These are phyloP conservation scores for Lipomyces japonicus DNA, from an alignment of 805 yeast genomes.

Conservation along the genomic window DNA sequence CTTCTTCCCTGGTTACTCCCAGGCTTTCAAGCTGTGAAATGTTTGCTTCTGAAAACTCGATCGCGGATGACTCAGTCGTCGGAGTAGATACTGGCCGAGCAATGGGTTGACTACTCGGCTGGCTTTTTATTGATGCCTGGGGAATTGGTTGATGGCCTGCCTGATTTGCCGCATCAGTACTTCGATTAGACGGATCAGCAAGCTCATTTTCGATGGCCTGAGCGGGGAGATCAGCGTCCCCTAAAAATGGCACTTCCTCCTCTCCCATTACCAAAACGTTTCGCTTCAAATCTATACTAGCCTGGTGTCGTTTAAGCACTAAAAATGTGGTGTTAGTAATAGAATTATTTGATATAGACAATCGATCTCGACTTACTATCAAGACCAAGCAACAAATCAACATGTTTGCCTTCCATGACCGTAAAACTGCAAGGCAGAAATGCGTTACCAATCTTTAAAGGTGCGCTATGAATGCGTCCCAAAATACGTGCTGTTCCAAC, in stretches of 20 bases:
- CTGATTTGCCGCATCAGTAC: slow-evolving; percentile 1
- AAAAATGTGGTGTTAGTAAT: neutral
- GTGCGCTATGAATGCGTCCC: slow-evolving; percentile 87
- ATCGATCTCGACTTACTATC: slow-evolving; percentile 43
- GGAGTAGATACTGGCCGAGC: slow-evolving; percentile 3
- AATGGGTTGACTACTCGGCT: slow-evolving; percentile 7
- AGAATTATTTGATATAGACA: neutral
- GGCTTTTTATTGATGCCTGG: slow-evolving; percentile 4
- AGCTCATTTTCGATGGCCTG: slow-evolving; percentile 30
- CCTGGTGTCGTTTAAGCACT: slow-evolving; percentile 82
- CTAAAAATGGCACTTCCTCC: slow-evolving; percentile 65
- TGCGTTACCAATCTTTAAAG: slow-evolving; percentile 67
- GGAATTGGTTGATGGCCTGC: slow-evolving; percentile 12
- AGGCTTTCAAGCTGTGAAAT: slow-evolving; percentile 53
- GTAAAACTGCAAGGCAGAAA: slow-evolving; percentile 66
- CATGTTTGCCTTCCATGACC: slow-evolving; percentile 54
- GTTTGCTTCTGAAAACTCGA: slow-evolving; percentile 37
- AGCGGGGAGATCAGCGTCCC: slow-evolving; percentile 65
- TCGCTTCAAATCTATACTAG: slow-evolving; percentile 65
- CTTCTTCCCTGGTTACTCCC: slow-evolving; percentile 69
- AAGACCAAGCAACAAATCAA: slow-evolving; percentile 76
- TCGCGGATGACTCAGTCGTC: slow-evolving; percentile 11
- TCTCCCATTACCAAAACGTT: slow-evolving; percentile 69
- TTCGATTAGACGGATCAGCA: slow-evolving; percentile 14
- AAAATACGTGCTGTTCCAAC: slow-evolving; percentile 77